A percentile compares a stretch with the other conserved stretches of the same genome.
These are phyloP conservation scores for Scenedesmus sp. DNA, from an alignment of 163 green algal species.

Conservation along the genomic window DNA sequence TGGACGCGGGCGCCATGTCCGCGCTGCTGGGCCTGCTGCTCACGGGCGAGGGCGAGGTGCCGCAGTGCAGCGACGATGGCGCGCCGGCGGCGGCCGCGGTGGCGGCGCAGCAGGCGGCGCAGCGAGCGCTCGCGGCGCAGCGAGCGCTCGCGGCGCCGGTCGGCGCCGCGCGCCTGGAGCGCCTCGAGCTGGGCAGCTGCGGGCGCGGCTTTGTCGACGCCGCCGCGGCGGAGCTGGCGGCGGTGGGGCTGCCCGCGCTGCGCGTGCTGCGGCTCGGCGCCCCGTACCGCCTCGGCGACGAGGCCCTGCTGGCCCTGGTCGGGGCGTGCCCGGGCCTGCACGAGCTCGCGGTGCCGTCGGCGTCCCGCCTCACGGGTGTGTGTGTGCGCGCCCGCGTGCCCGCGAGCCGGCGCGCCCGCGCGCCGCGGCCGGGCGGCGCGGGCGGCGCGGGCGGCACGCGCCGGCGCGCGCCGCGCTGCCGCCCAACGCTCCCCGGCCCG, in stretches of 20 bases:
- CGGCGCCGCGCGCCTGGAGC: conserved; percentile 49
- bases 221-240: conserved; percentile 50
- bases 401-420: no score
- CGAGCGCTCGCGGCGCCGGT: conserved; percentile 6
- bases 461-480: no score
- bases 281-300: conserved; percentile 64
- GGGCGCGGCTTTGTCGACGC: conserved; percentile 63
- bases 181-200: conserved; percentile 63
- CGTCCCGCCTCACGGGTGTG: conserved; percentile 23
- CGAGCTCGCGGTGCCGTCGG: conserved; percentile 51
- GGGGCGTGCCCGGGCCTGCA: conserved; percentile 42
- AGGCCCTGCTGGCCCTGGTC: conserved; percentile 51
- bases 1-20: conserved; percentile 18
- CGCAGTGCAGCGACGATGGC: neutral
- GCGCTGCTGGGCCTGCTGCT: conserved; percentile 30
- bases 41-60: neutral
- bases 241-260: conserved; percentile 41
- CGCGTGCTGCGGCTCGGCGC: conserved; percentile 52
- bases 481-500: no score
- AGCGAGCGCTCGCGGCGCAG: neutral
- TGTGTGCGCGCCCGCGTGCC: neutral
- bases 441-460: no score
- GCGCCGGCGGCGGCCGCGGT: neutral
- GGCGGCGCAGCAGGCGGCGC: neutral
- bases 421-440: no score